Conservation (phyloP, 1,284 basidiomycete genomes). For the Coriolopsis trogii region DNA sequence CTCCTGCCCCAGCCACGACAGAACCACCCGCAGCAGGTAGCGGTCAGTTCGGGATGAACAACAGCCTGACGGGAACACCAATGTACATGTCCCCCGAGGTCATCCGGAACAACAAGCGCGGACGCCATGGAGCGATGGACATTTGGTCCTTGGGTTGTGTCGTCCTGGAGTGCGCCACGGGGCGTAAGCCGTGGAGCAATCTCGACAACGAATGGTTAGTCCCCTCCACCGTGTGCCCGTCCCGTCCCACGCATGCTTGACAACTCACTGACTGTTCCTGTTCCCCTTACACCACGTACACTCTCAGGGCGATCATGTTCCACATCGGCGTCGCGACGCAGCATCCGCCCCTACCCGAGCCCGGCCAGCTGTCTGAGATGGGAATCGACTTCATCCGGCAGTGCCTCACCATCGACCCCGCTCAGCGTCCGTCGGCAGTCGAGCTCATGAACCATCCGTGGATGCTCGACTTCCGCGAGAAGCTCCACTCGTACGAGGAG, state of each 20-base stretch:
- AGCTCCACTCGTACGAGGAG: conserved; percentile 67
- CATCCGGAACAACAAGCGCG: conserved; percentile 90
- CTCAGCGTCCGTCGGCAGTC: conserved; percentile 80
- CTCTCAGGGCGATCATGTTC: conserved; percentile 94
- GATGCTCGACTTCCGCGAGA: conserved; percentile 83
- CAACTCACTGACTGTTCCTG: conserved; percentile 2
- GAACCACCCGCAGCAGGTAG: conserved; percentile 30
- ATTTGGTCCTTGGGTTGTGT: conserved; percentile 98
- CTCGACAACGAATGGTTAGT: conserved; percentile 97
- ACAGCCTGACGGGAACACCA: conserved; percentile 94
- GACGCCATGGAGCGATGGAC: conserved; percentile 95
- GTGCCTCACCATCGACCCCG: conserved; percentile 90
- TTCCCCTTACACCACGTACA: neutral
- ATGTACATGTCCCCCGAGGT: conserved; percentile 99
- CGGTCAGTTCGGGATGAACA: conserved; percentile 57
- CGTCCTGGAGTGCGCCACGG: conserved; percentile 94
- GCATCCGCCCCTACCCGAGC: conserved; percentile 93
- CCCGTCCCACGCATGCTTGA: conserved; percentile 16
- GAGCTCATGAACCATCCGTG: conserved; percentile 91
- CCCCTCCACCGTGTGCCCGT: no score
- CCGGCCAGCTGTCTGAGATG: conserved; percentile 84
- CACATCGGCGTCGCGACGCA: conserved; percentile 98
- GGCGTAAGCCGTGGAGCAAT: conserved; percentile 97
- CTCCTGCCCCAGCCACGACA: conserved; percentile 30
- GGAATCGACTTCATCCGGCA: conserved; percentile 95